Conservation (phyloP, 495 filamentous ascomycete species). For the Aspergillus bertholletiae region DNA sequence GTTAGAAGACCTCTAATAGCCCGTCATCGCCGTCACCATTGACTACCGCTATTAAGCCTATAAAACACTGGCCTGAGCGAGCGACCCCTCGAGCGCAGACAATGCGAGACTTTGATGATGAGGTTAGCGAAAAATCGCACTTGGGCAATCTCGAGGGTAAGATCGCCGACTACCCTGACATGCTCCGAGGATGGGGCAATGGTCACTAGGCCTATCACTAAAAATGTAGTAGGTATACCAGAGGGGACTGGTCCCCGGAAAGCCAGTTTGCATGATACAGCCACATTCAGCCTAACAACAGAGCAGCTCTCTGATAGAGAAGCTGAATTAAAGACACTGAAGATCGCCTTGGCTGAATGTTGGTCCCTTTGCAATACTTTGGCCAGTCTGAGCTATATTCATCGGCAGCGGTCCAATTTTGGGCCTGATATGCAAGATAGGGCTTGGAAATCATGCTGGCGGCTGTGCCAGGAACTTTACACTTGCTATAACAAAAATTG, state of each 20-base stretch:
- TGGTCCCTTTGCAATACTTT: constrained; percentile 94
- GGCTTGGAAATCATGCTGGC: constrained; percentile 92
- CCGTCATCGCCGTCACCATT: constrained; percentile 62
- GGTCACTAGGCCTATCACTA: constrained; percentile 5
- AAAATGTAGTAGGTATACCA: constrained; percentile 38
- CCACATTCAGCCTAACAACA: constrained; percentile 10
- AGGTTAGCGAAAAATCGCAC: constrained; percentile 42
- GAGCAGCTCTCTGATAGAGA: constrained; percentile 45
- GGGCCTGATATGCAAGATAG: constrained; percentile 73
- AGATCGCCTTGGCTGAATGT: constrained; percentile 77
- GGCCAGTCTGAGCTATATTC: constrained; percentile 77
- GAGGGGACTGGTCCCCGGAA: constrained; percentile 36
- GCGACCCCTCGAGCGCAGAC: constrained; percentile 82
- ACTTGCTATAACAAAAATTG: constrained; percentile 70
- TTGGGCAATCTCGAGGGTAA: constrained; percentile 72
- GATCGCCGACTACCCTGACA: background rate
- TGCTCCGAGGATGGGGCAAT: too few species aligned
- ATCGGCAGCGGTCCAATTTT: constrained; percentile 68
- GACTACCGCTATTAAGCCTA: constrained; percentile 63
- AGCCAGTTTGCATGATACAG: constrained; percentile 30
- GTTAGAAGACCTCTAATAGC: constrained; percentile 26
- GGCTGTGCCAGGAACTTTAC: constrained; percentile 83
- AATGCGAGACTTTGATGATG: constrained; percentile 66
- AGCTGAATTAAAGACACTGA: constrained; percentile 69
- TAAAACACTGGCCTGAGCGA: constrained; percentile 60